Base-by-base conservation (phyloP, 257 asterid genomes). In the Forsythia viridissima region DNA sequence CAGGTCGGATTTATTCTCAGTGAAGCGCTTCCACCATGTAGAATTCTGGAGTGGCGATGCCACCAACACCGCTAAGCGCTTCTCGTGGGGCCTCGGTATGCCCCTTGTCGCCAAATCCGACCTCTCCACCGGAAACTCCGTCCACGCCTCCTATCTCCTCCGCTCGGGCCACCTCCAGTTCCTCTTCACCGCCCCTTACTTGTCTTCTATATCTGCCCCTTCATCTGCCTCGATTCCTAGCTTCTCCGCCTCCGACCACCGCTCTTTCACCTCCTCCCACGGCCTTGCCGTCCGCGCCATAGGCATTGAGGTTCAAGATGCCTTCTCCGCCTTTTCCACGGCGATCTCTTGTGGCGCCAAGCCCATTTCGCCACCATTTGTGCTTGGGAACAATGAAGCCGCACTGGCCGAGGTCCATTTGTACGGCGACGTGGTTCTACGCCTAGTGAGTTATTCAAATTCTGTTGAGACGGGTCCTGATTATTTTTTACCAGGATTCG, bases 1-100 rank as follows among this genome's bases (percentile, higher is more conserved):
- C 1, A 86, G 77, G 65, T 88, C 97, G 66, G 98, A 94, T 80
- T 42, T 66, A 30, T 92, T 92, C 88, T 41, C 86, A 20, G 92
- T 88, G 41, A 91, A 77, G 74, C 85, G 90, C 63, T 94, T 94
- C 90, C 94, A 94, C 88, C 98, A 94, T 82, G 76, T 94, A 0
- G 97, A 94, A 57, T 94, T 92, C 87, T 94, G 96, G 95, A 88
- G 96, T 76, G 94, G 95, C 71, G 98, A 92, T 80, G 97, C 98
- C 72, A 91, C 92, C 80, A 94, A 91, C 86, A 84, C 89, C 21
- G 80, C 92, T 80, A 80, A 86, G 51, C 94, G 98, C 52, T 94
- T 94, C 86, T 92, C 98, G 0, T 91, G 96, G 96, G 97, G 93
- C 21, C 92, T 92, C 21, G 98, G 98, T 3, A 91, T 92, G 93